Conservation (phyloP, 2,329 filamentous ascomycete genomes). For the Aspergillus pseudoglaucus region DNA sequence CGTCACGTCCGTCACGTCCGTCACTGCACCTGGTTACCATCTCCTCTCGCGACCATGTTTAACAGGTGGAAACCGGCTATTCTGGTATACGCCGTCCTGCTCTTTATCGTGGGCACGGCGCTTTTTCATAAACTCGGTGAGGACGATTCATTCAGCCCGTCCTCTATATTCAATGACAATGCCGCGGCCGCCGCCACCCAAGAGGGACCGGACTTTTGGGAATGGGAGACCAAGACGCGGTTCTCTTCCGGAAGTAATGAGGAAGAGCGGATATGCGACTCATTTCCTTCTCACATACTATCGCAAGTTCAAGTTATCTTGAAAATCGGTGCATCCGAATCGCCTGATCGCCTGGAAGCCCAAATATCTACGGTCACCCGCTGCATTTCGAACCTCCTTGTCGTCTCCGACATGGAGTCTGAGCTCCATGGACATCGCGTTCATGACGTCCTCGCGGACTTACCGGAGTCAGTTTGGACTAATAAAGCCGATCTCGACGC, state of each 20-base stretch:
- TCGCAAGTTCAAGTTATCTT: conserved; percentile 42
- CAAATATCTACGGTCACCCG: conserved; percentile 50
- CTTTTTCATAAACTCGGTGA: background rate
- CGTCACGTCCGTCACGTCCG: background rate
- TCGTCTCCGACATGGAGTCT: conserved; percentile 49
- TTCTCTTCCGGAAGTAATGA: conserved; percentile 6
- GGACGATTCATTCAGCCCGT: background rate
- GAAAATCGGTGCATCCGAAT: conserved; percentile 45
- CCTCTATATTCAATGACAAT: background rate
- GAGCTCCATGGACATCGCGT: conserved; percentile 38
- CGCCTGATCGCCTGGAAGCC: conserved; percentile 35
- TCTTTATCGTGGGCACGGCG: background rate
- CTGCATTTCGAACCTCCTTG: conserved; percentile 42
- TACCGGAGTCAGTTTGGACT: conserved; percentile 38
- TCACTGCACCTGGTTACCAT: background rate
- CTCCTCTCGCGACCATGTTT: background rate
- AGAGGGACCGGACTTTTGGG: conserved; percentile 12
- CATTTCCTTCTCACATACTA: conserved; percentile 33
- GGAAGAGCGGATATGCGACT: conserved; percentile 10
- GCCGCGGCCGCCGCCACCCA: background rate
- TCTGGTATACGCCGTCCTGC: background rate
- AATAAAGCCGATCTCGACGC: conserved; percentile 32
- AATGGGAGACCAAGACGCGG: conserved; percentile 16
- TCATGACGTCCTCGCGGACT: conserved; percentile 42
- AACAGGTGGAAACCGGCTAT: background rate